phyloP scores from a whole-genome alignment of 768 basidiomycete species.

The Boletus sp. region DNA sequence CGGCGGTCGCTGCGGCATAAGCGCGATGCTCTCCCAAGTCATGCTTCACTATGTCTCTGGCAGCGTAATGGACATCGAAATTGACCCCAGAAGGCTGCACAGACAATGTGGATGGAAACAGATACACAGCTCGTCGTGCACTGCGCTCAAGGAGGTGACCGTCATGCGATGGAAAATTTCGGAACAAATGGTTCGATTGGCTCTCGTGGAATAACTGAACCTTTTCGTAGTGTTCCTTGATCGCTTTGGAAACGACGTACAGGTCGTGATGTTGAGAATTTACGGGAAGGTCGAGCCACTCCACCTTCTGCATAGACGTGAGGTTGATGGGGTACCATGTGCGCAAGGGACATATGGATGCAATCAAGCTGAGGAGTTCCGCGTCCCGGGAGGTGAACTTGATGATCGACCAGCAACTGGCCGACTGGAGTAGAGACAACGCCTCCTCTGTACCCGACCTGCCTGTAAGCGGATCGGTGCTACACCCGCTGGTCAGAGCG shows the following conservation, averaged over 20 bases:
- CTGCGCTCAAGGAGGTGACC: slow-evolving; percentile 15
- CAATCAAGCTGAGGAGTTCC: slow-evolving; percentile 33
- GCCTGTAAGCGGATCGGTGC: neutral
- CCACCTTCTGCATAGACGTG: neutral
- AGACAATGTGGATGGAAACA: slow-evolving; percentile 2
- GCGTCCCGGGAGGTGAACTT: slow-evolving; percentile 26
- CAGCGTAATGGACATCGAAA: slow-evolving; percentile 4
- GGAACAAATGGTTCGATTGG: neutral
- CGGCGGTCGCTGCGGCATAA: slow-evolving; percentile 6
- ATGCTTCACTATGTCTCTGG: slow-evolving; percentile 2
- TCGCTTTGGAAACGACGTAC: slow-evolving; percentile 20
- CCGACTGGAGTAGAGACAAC: slow-evolving; percentile 33
- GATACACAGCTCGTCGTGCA: neutral
- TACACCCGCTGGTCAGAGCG: neutral
- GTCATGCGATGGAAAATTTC: slow-evolving; percentile 2
- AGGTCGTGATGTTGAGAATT: slow-evolving; percentile 30
- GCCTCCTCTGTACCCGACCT: neutral
- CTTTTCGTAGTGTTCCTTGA: slow-evolving; percentile 25
- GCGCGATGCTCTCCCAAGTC: slow-evolving; percentile 9
- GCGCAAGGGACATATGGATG: slow-evolving; percentile 33
- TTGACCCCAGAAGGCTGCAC: neutral
- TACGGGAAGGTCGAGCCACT: neutral
- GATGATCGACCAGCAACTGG: slow-evolving; percentile 39
- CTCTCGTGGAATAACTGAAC: slow-evolving; percentile 11
- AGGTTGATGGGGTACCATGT: slow-evolving; percentile 37